A percentile compares a stretch with the other conserved stretches of the same genome.
Conservation (phyloP, 2,329 filamentous ascomycete species). For the Stylonectria norvegica region DNA sequence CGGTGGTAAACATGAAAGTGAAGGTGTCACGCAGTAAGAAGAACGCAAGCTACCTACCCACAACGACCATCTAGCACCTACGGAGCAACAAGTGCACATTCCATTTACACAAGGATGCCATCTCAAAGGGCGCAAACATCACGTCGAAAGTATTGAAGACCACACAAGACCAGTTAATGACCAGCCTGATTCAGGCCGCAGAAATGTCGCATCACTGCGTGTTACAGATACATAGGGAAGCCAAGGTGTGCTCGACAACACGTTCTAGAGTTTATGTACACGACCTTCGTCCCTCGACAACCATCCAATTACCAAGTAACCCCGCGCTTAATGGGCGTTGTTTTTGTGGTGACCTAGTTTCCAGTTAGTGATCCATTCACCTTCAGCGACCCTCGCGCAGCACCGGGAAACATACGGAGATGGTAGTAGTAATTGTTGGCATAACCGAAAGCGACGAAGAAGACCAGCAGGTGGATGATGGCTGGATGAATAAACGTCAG, state of each 20-base stretch:
- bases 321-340: conserved; percentile 79
- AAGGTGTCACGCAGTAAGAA: no score
- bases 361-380: conserved; percentile 14
- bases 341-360: conserved; percentile 97
- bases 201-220: conserved; percentile 27
- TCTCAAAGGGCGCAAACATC: no score
- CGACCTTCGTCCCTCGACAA: conserved; percentile 27
- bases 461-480: conserved; percentile 78
- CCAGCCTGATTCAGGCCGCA: conserved; percentile 6
- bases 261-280: conserved; percentile 43
- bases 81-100: no score
- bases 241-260: conserved; percentile 38
- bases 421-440: conserved; percentile 99
- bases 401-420: conserved; percentile 67
- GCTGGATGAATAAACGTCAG: no score
- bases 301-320: conserved; percentile 19
- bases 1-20: no score
- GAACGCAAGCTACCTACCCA: no score
- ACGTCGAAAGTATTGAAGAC: no score
- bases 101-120: no score
- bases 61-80: no score
- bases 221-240: conserved; percentile 35
- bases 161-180: no score
- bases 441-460: conserved; percentile 80
- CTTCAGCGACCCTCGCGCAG: not conserved